These are phyloP conservation scores for Miscanthus lutarioriparius DNA, from an alignment of 176 grass and related monocot genomes.

Conservation along the genomic window DNA sequence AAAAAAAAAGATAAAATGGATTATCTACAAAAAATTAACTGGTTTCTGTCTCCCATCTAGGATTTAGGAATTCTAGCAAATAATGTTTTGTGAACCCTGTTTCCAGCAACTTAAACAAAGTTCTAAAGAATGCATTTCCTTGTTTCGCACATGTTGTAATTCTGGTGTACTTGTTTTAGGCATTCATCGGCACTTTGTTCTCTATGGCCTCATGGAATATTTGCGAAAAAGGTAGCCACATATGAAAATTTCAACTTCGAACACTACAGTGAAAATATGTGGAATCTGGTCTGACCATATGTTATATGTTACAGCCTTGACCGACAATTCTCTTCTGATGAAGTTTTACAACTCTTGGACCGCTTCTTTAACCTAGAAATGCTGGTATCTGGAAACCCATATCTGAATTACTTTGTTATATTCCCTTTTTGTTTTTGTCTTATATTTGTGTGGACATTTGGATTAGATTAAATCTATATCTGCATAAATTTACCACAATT, in stretches of 20 bases:
- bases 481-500: background rate
- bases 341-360: conserved; percentile 84
- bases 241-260: background rate
- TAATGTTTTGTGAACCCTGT: background rate
- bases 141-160: conserved; percentile 1
- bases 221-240: conserved; percentile 58
- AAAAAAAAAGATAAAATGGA: background rate
- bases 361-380: conserved; percentile 95
- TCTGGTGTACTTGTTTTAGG: conserved; percentile 41
- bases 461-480: background rate
- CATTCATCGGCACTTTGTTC: conserved; percentile 88
- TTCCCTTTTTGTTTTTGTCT: background rate
- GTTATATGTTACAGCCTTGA: conserved; percentile 60
- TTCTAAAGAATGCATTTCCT: background rate
- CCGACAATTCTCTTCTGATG: conserved; percentile 72
- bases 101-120: background rate
- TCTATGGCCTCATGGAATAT: conserved; percentile 90
- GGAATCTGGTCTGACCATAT: conserved; percentile 2
- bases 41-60: background rate
- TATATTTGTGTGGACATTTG: background rate
- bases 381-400: conserved; percentile 54
- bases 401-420: background rate
- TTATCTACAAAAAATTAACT: background rate
- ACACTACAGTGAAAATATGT: background rate
- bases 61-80: background rate